Evolutionary conservation across 768 basidiomycete species (phyloP).

Genomic region (Suillus paluster): DNA sequence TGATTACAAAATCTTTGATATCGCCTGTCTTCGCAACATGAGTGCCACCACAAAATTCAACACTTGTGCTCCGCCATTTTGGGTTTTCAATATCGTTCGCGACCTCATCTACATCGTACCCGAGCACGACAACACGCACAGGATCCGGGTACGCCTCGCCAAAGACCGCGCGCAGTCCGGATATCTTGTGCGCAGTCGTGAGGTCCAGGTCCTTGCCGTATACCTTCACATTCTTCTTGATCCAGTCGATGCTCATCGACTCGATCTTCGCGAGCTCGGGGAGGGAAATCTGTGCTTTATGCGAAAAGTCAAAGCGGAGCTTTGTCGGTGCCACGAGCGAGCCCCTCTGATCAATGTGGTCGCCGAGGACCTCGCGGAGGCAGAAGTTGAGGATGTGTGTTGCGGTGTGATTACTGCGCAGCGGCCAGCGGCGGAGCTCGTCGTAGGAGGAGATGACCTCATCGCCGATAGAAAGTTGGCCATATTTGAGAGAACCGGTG

Average conservation of each 20-base stretch:
- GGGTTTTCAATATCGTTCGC: slow-evolving; percentile 83
- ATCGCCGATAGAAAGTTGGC: slow-evolving; percentile 76
- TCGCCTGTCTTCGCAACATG: slow-evolving; percentile 97
- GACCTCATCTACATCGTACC: slow-evolving; percentile 87
- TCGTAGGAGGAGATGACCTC: slow-evolving; percentile 91
- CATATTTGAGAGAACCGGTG: slow-evolving; percentile 89
- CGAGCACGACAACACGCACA: slow-evolving; percentile 92
- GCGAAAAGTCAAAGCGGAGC: slow-evolving; percentile 98
- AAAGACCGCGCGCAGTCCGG: slow-evolving; percentile 96
- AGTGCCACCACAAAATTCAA: slow-evolving; percentile 99
- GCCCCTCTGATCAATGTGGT: slow-evolving; percentile 98
- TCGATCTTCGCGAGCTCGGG: slow-evolving; percentile 86
- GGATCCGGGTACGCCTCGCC: slow-evolving; percentile 98
- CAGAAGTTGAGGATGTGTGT: slow-evolving; percentile 97
- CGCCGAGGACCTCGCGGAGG: slow-evolving; percentile 92
- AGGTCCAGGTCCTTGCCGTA: slow-evolving; percentile 87
- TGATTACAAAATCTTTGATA: slow-evolving; percentile 95
- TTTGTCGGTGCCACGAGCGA: slow-evolving; percentile 96
- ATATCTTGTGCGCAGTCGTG: slow-evolving; percentile 78
- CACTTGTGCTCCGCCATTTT: slow-evolving; percentile 88
- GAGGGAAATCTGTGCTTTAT: slow-evolving; percentile 84
- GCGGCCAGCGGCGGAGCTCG: slow-evolving; percentile 94
- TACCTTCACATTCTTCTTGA: slow-evolving; percentile 86
- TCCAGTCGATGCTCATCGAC: slow-evolving; percentile 84
- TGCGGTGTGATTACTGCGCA: slow-evolving; percentile 97